Evolutionary conservation across 2,329 filamentous ascomycete genomes (phyloP).

Genomic region (Sporothrix dimorphospora): DNA sequence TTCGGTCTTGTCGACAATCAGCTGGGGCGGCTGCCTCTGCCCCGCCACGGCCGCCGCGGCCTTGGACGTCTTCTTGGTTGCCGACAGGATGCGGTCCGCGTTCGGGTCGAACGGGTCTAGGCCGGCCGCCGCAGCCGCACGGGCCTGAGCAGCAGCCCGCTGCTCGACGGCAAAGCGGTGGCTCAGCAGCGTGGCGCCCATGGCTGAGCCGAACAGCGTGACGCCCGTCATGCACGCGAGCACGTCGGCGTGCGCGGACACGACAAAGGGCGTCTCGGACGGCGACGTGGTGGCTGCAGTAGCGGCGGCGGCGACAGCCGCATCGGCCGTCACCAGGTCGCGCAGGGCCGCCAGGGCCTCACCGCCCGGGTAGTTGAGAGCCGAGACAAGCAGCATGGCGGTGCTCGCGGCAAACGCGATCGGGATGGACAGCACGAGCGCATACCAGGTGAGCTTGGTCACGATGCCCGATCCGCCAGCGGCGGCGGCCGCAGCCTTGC

Average conservation of each 20-base stretch:
- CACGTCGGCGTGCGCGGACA: constrained; percentile 65
- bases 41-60: neutral
- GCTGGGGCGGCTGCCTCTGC: constrained; percentile 17
- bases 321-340: constrained; percentile 40
- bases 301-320: neutral
- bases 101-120: constrained; percentile 31
- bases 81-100: neutral
- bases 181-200: constrained; percentile 31
- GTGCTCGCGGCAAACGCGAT: constrained; percentile 64
- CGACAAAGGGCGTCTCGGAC: constrained; percentile 38
- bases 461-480: constrained; percentile 38
- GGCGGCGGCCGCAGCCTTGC: neutral
- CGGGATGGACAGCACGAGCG: constrained; percentile 64
- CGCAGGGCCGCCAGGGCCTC: constrained; percentile 68
- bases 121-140: neutral
- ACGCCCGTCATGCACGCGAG: constrained; percentile 72
- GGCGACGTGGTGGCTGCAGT: neutral
- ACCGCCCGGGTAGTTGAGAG: constrained; percentile 92
- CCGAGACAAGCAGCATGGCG: constrained; percentile 74
- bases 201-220: constrained; percentile 63
- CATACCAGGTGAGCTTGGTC: constrained; percentile 48
- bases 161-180: constrained; percentile 7
- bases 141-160: neutral
- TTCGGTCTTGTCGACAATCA: constrained; percentile 66
- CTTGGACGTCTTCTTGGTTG: neutral